phyloP scores from a whole-genome alignment of 2,329 filamentous ascomycete species.

The Epichloe festucae region DNA sequence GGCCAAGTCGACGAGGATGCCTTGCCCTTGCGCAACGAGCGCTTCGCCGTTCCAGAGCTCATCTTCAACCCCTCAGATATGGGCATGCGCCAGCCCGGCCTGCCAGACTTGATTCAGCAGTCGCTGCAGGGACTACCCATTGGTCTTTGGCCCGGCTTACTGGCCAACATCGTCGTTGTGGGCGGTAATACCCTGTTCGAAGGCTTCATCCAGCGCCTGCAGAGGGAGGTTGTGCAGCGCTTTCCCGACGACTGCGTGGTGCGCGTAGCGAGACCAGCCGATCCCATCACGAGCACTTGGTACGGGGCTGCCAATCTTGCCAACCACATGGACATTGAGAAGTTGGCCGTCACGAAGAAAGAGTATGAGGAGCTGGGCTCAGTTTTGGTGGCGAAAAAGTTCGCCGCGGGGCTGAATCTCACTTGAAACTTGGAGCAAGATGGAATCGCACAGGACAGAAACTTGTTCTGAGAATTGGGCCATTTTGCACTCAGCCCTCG shows the following conservation, averaged over 20 bases:
- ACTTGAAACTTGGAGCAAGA: conserved; percentile 1
- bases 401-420: conserved; percentile 26
- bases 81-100: conserved; percentile 68
- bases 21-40: conserved; percentile 78
- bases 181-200: conserved; percentile 72
- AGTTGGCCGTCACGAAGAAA: conserved; percentile 64
- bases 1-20: conserved; percentile 53
- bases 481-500: too few relatives aligned
- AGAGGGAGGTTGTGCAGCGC: conserved; percentile 57
- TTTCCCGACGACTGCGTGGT: conserved; percentile 69
- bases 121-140: conserved; percentile 61
- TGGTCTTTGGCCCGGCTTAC: conserved; percentile 69
- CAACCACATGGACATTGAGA: conserved; percentile 51
- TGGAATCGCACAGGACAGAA: not conserved
- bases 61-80: conserved; percentile 80
- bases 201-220: conserved; percentile 70
- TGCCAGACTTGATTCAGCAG: conserved; percentile 73
- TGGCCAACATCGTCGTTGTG: conserved; percentile 80
- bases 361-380: conserved; percentile 85
- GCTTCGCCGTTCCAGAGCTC: conserved; percentile 80
- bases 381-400: conserved; percentile 60
- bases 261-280: conserved; percentile 52
- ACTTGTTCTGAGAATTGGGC: not conserved
- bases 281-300: conserved; percentile 77
- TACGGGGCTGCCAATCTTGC: conserved; percentile 70